A percentile compares a stretch with the other conserved stretches of the same genome.
These are phyloP conservation scores for Mucor plumbeus DNA, from an alignment of 371 early-diverging fungal species.

Conservation along the genomic window DNA sequence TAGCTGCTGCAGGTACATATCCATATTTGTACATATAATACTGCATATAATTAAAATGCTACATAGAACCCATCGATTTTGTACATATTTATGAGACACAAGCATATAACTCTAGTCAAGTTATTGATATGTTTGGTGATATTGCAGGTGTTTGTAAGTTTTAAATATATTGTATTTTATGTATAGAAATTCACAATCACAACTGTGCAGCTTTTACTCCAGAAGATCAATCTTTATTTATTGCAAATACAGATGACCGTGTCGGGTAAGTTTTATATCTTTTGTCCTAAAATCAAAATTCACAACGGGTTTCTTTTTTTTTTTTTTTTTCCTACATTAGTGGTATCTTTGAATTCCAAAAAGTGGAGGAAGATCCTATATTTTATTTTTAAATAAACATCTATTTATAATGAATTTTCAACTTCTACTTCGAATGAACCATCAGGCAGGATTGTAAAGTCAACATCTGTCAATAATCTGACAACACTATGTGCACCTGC, in stretches of 20 bases:
- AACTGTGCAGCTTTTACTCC: slow-evolving; percentile 43
- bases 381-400: slow-evolving; percentile 14
- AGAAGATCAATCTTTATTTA: slow-evolving; percentile 62
- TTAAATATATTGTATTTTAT: neutral
- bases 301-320: neutral
- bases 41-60: slow-evolving; percentile 3
- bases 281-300: no score
- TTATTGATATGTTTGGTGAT: slow-evolving; percentile 86
- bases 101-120: slow-evolving; percentile 59
- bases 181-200: neutral
- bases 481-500: slow-evolving; percentile 63
- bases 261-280: slow-evolving; percentile 21
- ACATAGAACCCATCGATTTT: slow-evolving; percentile 72
- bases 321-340: neutral
- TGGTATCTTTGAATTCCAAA: slow-evolving; percentile 39
- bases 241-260: slow-evolving; percentile 60
- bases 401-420: slow-evolving; percentile 6
- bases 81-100: slow-evolving; percentile 75
- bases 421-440: slow-evolving; percentile 27
- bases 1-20: slow-evolving; percentile 70
- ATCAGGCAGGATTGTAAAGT: slow-evolving; percentile 35
- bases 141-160: slow-evolving; percentile 68
- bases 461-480: slow-evolving; percentile 53
- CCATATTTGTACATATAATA: neutral
- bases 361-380: slow-evolving; percentile 19